phyloP scores from a whole-genome alignment of 2,329 filamentous ascomycete genomes.

The Xylariales sp. region DNA sequence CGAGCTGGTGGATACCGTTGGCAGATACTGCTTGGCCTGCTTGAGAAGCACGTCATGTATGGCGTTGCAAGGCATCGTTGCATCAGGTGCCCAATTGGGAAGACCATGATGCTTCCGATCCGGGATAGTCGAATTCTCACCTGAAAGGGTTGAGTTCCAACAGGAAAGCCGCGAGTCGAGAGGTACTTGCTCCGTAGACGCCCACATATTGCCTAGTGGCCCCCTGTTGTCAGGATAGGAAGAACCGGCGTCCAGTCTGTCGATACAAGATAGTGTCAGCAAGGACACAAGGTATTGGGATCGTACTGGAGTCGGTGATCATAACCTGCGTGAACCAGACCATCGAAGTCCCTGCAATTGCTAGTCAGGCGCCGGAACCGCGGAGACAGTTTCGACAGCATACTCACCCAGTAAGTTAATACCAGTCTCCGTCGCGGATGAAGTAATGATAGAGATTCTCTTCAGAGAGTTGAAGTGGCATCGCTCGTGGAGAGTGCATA shows the following conservation, averaged over 20 bases:
- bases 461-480: conserved; percentile 44
- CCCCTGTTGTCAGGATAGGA: conserved; percentile 45
- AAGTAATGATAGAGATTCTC: conserved; percentile 47
- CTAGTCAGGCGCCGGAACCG: neutral
- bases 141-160: conserved; percentile 40
- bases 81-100: conserved; percentile 47
- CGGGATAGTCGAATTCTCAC: conserved; percentile 40
- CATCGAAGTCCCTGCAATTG: conserved; percentile 11
- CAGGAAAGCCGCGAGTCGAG: conserved; percentile 37
- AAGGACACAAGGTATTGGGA: conserved; percentile 13
- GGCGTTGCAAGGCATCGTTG: conserved; percentile 43
- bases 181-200: conserved; percentile 26
- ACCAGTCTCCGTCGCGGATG: conserved; percentile 42
- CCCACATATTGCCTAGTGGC: conserved; percentile 39
- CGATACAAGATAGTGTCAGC: conserved; percentile 13
- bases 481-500: conserved; percentile 23
- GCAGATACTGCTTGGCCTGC: conserved; percentile 47
- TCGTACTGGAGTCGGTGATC: neutral
- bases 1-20: conserved; percentile 48
- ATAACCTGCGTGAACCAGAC: conserved; percentile 13
- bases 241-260: conserved; percentile 50
- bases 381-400: neutral
- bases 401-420: conserved; percentile 33
- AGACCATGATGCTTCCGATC: conserved; percentile 34
- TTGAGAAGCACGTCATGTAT: conserved; percentile 48